Evolutionary conservation across 1,284 basidiomycete genomes (phyloP).

Genomic region (Pseudozyma sp.): DNA sequence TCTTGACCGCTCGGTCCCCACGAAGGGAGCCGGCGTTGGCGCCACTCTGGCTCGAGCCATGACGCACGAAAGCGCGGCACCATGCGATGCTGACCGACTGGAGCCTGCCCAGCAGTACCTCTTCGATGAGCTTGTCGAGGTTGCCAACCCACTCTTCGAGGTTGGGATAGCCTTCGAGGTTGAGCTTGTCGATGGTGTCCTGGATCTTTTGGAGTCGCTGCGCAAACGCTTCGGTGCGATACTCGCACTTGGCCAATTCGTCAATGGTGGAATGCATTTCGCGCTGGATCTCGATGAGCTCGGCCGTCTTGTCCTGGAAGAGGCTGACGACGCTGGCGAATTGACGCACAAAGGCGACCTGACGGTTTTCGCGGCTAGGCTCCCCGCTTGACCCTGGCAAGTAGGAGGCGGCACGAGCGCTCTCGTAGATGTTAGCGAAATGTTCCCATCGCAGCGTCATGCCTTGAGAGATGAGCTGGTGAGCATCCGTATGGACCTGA

Average conservation of each 20-base stretch:
- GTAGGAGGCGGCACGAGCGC: conserved; percentile 73
- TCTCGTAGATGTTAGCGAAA: conserved; percentile 72
- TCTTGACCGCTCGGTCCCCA: conserved; percentile 24
- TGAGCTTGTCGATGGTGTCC: conserved; percentile 90
- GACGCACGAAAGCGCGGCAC: conserved; percentile 80
- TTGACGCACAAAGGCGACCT: conserved; percentile 92
- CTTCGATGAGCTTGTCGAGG: conserved; percentile 87
- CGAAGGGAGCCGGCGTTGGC: conserved; percentile 7
- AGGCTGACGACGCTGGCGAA: conserved; percentile 88
- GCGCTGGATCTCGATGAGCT: conserved; percentile 88
- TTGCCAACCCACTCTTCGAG: conserved; percentile 95
- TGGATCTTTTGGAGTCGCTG: conserved; percentile 84
- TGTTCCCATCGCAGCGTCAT: conserved; percentile 97
- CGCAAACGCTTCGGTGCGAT: conserved; percentile 83
- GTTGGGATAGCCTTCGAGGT: conserved; percentile 95
- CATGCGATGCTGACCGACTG: conserved; percentile 84
- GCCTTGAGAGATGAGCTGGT: conserved; percentile 53
- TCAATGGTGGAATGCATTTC: conserved; percentile 82
- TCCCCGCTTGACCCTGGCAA: conserved; percentile 53
- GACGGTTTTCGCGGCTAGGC: conserved; percentile 76
- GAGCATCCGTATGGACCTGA: conserved; percentile 58
- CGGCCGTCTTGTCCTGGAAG: conserved; percentile 88
- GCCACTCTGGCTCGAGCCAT: conserved; percentile 21
- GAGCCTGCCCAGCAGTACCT: conserved; percentile 82
- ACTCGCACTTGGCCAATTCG: conserved; percentile 84